Conservation (phyloP, 129 eudicot species). For the Erigeron canadensis region DNA sequence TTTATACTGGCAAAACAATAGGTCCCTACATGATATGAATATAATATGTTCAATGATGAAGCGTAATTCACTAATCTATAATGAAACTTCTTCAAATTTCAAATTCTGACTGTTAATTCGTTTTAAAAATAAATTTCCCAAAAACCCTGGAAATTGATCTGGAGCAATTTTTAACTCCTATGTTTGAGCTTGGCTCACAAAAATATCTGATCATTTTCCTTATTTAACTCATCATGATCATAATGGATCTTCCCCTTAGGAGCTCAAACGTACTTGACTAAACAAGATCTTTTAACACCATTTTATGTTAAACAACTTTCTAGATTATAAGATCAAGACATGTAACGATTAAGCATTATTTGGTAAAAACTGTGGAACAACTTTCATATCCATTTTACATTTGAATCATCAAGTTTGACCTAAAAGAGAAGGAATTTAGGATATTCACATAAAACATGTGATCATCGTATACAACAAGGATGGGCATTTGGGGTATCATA, state of each 20-base stretch:
- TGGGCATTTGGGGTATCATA: no score
- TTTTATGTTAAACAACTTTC: constrained; percentile 9
- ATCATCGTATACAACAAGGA: no score
- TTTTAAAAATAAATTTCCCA: neutral
- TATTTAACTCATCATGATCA: neutral
- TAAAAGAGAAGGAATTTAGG: no score
- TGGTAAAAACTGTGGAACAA: neutral
- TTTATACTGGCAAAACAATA: constrained; percentile 1
- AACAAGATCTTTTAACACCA: neutral
- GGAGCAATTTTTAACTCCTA: neutral
- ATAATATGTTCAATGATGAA: neutral
- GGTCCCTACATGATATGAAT: neutral
- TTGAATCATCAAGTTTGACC: no score
- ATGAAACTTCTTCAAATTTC: neutral
- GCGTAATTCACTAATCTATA: neutral
- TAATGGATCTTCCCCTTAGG: neutral
- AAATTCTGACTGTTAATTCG: neutral
- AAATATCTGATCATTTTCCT: constrained; percentile 1
- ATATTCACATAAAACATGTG: no score
- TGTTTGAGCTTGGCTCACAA: neutral
- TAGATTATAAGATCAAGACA: constrained; percentile 1
- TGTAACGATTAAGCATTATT: neutral
- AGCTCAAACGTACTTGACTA: neutral
- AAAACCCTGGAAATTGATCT: neutral
- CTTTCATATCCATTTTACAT: no score